phyloP scores from a whole-genome alignment of 139 green algal species.

The Auxenochlorella pyrenoidosa region DNA sequence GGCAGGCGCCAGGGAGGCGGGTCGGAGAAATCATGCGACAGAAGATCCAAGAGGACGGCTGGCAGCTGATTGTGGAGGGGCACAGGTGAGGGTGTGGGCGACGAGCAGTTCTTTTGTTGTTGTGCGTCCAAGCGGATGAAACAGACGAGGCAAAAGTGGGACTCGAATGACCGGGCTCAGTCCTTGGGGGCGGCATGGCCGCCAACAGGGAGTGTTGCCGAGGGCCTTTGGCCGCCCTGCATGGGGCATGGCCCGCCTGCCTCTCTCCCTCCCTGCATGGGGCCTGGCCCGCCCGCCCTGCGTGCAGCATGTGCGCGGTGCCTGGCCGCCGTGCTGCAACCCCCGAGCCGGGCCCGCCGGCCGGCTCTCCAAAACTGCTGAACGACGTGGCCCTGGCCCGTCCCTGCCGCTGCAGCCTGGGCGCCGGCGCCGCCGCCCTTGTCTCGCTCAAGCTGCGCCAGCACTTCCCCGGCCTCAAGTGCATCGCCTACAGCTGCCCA shows the following conservation, averaged over 20 bases:
- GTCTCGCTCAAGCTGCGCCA: conserved; percentile 56
- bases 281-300: too few relatives aligned
- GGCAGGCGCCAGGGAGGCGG: not conserved
- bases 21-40: conserved; percentile 31
- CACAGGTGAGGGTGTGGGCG: conserved; percentile 44
- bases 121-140: too few relatives aligned
- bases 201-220: too few relatives aligned
- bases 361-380: not conserved
- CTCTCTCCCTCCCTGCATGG: too few relatives aligned
- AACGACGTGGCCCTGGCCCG: not conserved
- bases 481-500: conserved; percentile 57
- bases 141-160: too few relatives aligned
- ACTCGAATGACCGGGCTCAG: too few relatives aligned
- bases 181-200: too few relatives aligned
- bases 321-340: too few relatives aligned
- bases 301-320: too few relatives aligned
- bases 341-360: not conserved
- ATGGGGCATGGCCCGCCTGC: too few relatives aligned
- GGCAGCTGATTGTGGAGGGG: conserved; percentile 56
- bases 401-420: conserved; percentile 28
- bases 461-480: conserved; percentile 54
- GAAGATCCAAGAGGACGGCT: conserved; percentile 41
- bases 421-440: conserved; percentile 56
- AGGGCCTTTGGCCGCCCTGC: too few relatives aligned
- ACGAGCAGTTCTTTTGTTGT: too few relatives aligned